These are phyloP conservation scores for Pythium vanterpoolii DNA, from an alignment of 352 stramenopile genomes.

Conservation along the genomic window DNA sequence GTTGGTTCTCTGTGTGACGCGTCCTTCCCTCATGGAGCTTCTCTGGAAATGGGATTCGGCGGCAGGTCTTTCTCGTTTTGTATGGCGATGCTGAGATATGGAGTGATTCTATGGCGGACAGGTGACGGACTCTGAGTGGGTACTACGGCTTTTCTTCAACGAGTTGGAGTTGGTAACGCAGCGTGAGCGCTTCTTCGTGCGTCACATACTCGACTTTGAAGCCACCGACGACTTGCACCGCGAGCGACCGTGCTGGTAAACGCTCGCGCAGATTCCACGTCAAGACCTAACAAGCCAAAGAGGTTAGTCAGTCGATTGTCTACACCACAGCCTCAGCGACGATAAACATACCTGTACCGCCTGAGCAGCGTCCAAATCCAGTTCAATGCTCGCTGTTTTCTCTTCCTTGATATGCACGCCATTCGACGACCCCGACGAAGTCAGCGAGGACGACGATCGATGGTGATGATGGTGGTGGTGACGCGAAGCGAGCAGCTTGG, in stretches of 20 bases:
- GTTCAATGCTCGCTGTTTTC: constrained; percentile 13
- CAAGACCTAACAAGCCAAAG: constrained; percentile 1
- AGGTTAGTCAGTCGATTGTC: neutral
- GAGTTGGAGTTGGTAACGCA: constrained; percentile 26
- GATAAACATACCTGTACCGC: constrained; percentile 9
- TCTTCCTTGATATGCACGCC: constrained; percentile 21
- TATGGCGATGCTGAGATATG: constrained; percentile 1
- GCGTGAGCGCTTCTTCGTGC: constrained; percentile 26
- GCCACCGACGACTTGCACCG: constrained; percentile 16
- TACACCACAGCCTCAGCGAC: neutral
- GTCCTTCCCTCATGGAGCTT: too few relatives aligned
- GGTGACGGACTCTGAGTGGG: neutral
- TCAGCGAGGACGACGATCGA: constrained; percentile 5
- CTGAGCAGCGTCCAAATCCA: constrained; percentile 18
- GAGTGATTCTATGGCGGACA: neutral
- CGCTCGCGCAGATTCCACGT: constrained; percentile 21
- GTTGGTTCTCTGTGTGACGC: neutral
- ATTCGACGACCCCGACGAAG: constrained; percentile 5
- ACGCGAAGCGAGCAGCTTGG: constrained; percentile 16
- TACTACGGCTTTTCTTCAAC: constrained; percentile 18
- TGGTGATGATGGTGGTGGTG: constrained; percentile 21
- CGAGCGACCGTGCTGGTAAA: constrained; percentile 15
- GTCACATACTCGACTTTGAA: constrained; percentile 25
- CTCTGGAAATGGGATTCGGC: too few relatives aligned
- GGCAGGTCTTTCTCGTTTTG: neutral